Base-by-base conservation (phyloP, 1,284 basidiomycete species). In the Cryptococcus wingfieldii region DNA sequence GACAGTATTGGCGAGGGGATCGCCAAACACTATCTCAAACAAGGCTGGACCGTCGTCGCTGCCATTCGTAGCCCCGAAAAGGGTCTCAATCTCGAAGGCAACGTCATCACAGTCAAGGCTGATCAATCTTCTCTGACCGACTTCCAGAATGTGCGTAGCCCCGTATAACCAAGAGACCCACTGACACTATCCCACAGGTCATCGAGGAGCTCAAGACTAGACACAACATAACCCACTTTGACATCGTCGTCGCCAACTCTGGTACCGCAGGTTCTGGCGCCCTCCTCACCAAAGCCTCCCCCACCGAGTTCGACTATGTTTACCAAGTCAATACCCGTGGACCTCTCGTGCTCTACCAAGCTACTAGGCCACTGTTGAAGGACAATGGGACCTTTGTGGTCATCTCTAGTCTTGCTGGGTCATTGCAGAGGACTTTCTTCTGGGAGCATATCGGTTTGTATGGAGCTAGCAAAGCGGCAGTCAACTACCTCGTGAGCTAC, bases 211-310 rank as follows among this genome's bases (percentile, higher is more conserved):
- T 66, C 31, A 54, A 59, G 18, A 19, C 13, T 18, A 43, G 54
- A 43, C 38, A 61, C 6, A 58, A 60, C 7, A 56, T 61, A 27
- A 25, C 46, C 31, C 56, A 50, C 13, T 25, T 65, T 27, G 61
- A 63, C 43, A 52, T 66, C n/a, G 58, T 59, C 19, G 55, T 66
- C 34, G 62, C 62, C 34, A 66, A 66, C 41, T 60, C 64, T 10
- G 64, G 53, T 38, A 47, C 59, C 47, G 28, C 38, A 14, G 27
- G 28, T 16, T n/a, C 37, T 27, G 18, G 28, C 38, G 53, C 53
- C 38, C n/a, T 45, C 13, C 45, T 51, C n/a, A 48, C 37, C 25
- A 53, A 55, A n/a, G 23, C 58, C 38, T 25, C 47, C 6, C 34
- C 51, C 16, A 47, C 53, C 23, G 34, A 47, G 3, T 54, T 55